Conservation (phyloP, 805 yeast genomes). For the Kazachstania bromeliacearum region DNA sequence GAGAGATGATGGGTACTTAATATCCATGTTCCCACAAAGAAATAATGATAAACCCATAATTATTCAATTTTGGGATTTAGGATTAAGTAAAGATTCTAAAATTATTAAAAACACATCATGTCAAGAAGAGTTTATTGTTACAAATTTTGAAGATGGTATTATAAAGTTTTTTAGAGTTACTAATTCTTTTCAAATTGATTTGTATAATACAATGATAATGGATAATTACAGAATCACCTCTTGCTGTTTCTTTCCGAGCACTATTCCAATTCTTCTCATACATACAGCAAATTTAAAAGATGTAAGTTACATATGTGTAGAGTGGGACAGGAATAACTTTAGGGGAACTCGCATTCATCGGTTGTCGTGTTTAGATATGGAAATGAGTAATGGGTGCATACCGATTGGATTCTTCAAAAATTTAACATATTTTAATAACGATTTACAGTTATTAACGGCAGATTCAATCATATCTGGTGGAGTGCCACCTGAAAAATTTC, state of each 20-base stretch:
- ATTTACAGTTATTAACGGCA: slow-evolving; percentile 16
- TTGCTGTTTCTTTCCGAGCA: slow-evolving; percentile 14
- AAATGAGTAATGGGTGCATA: slow-evolving; percentile 10
- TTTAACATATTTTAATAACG: slow-evolving; percentile 9
- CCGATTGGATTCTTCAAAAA: slow-evolving; percentile 15
- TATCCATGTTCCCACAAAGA: slow-evolving; percentile 10
- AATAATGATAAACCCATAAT: too few species aligned
- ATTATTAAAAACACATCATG: slow-evolving; percentile 8
- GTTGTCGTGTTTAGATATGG: slow-evolving; percentile 16
- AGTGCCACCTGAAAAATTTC: slow-evolving; percentile 8
- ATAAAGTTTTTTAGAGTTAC: slow-evolving; percentile 18
- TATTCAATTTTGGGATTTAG: slow-evolving; percentile 18
- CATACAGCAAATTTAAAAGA: slow-evolving; percentile 13
- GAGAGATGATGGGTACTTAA: slow-evolving; percentile 11
- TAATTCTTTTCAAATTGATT: background rate
- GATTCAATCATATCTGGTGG: slow-evolving; percentile 27
- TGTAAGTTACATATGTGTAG: slow-evolving; percentile 19
- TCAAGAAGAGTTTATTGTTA: slow-evolving; percentile 12
- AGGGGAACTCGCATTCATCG: too few species aligned
- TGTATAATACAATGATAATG: slow-evolving; percentile 14
- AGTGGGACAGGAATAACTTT: too few species aligned
- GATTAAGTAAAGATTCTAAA: slow-evolving; percentile 13
- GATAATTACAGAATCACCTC: slow-evolving; percentile 12
- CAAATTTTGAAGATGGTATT: slow-evolving; percentile 8
- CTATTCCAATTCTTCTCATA: slow-evolving; percentile 15